Base-by-base conservation (phyloP, 2,329 filamentous ascomycete genomes). In the Teratosphaeria pseudoeucalypti region DNA sequence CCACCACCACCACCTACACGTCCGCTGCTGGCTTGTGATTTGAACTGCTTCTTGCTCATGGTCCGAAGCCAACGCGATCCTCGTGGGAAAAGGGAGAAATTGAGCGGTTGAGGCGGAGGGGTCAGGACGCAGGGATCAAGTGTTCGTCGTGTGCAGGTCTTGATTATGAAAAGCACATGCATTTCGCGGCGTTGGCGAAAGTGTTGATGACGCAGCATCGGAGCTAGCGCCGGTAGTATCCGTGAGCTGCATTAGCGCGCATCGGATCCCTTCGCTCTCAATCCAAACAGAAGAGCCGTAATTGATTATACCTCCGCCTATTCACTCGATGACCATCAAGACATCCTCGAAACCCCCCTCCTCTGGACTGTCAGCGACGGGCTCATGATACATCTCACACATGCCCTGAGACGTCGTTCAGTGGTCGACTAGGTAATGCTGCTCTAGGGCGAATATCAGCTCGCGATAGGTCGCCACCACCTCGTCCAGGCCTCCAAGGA, bases 21-120 rank as follows among this genome's bases (percentile, higher is more conserved):
- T 68, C 81, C 83, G 71, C 82, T 85, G 70, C 83, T 86, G 63
- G 84, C 84, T 68, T 85, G 82, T 26, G 81, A 79, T 69, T 83
- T 86, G 76, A 81, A 82, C 69, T 72, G 65, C 60, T 82, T 83
- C 74, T 82, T 85, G 71, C 81, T 84, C 81, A 82, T 84, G 32
- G 14, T 26, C 23, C 34, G 14, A 47, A n/a, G 7, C 16, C 16
- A 19, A 26, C 19, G 54, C 9, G 32, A 32, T 26, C 16, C 4
- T 26, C 29, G 6, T 10, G 16, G 6, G n/a, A 26, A 23, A 23
- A 10, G 19, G n/a, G 43, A 6, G 16, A n/a, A 49, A n/a, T 6
- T 19, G 43, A 23, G 5, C 16, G 23, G 43, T 6, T 19, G 43
- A 49, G 5, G 4, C 29, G 29, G 29, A 32, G 4, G 23, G 29